phyloP scores from a whole-genome alignment of 805 yeast species.

The Metschnikowia koreensis region DNA sequence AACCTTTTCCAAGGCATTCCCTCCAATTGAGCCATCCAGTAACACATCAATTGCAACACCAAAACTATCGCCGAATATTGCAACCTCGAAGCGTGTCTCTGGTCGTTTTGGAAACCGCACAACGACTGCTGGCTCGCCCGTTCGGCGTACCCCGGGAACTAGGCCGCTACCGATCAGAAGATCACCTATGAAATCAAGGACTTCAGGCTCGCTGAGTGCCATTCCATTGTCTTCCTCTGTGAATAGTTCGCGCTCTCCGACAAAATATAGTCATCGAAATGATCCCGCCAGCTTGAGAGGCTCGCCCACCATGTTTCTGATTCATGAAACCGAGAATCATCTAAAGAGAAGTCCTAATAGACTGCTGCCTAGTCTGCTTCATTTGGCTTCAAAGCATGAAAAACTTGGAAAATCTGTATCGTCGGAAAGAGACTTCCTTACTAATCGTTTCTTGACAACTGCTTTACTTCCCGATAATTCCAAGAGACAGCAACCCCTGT shows the following conservation, averaged over 20 bases:
- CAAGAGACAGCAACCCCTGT: constrained; percentile 13
- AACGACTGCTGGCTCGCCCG: constrained; percentile 7
- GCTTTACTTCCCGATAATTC: constrained; percentile 31
- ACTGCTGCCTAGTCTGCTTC: constrained; percentile 26
- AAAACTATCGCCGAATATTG: neutral
- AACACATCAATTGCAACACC: neutral
- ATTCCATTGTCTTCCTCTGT: constrained; percentile 1
- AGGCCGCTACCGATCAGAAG: neutral
- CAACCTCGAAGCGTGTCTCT: neutral
- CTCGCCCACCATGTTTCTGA: constrained; percentile 8
- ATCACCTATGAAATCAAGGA: neutral
- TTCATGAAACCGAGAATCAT: neutral
- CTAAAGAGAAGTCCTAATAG: constrained; percentile 8
- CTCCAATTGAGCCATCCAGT: neutral
- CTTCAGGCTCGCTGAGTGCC: neutral
- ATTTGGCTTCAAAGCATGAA: constrained; percentile 33
- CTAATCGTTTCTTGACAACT: constrained; percentile 37
- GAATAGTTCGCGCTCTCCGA: constrained; percentile 14
- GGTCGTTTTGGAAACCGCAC: neutral
- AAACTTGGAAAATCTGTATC: constrained; percentile 16
- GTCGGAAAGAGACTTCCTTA: constrained; percentile 11
- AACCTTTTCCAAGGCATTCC: neutral
- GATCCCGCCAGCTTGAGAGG: constrained; percentile 8
- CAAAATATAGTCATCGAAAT: constrained; percentile 9
- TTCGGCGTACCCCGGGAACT: neutral